These are phyloP conservation scores for Phytophthora megakarya DNA, from an alignment of 352 stramenopile species.

Conservation along the genomic window DNA sequence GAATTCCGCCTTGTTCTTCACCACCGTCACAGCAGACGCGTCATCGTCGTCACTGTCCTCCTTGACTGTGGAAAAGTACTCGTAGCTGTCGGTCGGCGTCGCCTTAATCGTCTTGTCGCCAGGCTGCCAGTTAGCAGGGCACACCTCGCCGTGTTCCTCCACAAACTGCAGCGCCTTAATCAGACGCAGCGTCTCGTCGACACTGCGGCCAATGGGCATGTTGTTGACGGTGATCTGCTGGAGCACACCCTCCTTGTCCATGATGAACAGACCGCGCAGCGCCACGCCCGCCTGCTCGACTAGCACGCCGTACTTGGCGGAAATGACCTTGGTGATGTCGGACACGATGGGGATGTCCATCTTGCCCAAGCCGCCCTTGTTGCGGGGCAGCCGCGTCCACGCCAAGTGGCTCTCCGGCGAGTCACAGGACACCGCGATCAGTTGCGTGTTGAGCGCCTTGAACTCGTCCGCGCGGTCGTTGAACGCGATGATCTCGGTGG, in stretches of 20 bases:
- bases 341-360: constrained; percentile 95
- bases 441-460: constrained; percentile 84
- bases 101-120: constrained; percentile 90
- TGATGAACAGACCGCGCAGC: constrained; percentile 93
- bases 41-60: constrained; percentile 52
- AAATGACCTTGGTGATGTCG: constrained; percentile 93
- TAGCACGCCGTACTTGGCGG: constrained; percentile 91
- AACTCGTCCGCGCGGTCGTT: constrained; percentile 87
- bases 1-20: constrained; percentile 72
- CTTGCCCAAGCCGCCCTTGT: constrained; percentile 91
- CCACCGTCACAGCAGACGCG: constrained; percentile 44
- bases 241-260: constrained; percentile 88
- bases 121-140: constrained; percentile 93
- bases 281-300: constrained; percentile 85
- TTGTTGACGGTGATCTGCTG: constrained; percentile 93
- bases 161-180: constrained; percentile 94
- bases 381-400: constrained; percentile 88
- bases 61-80: constrained; percentile 85
- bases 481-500: constrained; percentile 92
- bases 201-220: constrained; percentile 90
- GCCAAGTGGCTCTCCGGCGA: constrained; percentile 91
- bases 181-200: constrained; percentile 93
- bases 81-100: constrained; percentile 79
- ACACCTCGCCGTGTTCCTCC: constrained; percentile 93
- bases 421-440: constrained; percentile 90